phyloP scores from a whole-genome alignment of 1,284 basidiomycete genomes.

The Trichosporon sp. region DNA sequence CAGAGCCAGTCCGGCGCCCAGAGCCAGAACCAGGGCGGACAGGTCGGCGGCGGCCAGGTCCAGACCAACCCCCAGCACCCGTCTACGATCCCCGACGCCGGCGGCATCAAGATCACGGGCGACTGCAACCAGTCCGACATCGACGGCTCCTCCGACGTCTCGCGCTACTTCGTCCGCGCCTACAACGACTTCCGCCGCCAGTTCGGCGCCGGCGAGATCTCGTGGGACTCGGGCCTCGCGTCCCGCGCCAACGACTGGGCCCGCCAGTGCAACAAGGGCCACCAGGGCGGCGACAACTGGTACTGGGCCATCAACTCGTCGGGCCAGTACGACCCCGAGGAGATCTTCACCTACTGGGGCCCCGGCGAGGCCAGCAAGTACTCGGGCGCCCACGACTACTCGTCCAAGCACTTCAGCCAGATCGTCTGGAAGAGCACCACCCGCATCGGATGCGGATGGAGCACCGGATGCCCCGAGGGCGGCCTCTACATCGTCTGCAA shows the following conservation, averaged over 20 bases:
- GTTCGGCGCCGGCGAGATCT: background rate
- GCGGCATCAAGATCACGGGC: background rate
- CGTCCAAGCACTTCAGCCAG: conserved; percentile 11
- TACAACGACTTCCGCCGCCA: conserved; percentile 1
- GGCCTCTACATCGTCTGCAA: conserved; percentile 1
- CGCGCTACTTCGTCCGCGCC: background rate
- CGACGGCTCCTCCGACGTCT: background rate
- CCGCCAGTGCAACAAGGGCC: conserved; percentile 1
- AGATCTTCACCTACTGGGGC: conserved; percentile 1
- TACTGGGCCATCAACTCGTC: conserved; percentile 1
- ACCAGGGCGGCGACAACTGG: conserved; percentile 4
- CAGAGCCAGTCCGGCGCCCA: background rate
- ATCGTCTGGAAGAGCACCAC: conserved; percentile 44
- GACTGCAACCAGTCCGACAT: background rate
- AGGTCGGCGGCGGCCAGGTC: background rate
- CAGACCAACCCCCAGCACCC: background rate
- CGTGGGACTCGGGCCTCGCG: background rate
- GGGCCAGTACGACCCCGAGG: background rate
- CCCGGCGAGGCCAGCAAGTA: background rate
- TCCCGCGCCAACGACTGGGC: background rate
- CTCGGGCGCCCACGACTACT: background rate
- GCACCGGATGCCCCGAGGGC: background rate
- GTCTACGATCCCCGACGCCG: background rate
- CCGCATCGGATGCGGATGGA: conserved; percentile 35
- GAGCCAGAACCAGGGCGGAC: background rate